Conservation (phyloP, 805 yeast genomes). For the Candida namnaoensis region DNA sequence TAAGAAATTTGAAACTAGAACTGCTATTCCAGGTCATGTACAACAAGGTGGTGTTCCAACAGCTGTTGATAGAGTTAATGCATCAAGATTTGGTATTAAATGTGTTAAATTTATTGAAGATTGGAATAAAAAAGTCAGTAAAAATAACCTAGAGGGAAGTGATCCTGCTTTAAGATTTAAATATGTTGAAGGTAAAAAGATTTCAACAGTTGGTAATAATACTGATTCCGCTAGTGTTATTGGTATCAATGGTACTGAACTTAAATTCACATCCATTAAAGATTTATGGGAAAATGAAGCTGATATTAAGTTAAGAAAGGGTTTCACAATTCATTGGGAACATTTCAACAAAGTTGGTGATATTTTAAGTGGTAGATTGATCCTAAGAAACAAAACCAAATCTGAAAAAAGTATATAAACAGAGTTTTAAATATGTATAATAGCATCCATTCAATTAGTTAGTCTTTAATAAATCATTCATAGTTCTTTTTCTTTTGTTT, state of each 20-base stretch:
- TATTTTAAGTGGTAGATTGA: conserved; percentile 63
- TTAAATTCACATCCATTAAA: conserved; percentile 48
- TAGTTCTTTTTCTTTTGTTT: too few species aligned
- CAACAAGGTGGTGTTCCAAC: conserved; percentile 80
- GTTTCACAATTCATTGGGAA: conserved; percentile 62
- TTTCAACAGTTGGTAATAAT: conserved; percentile 33
- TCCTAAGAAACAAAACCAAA: conserved; percentile 31
- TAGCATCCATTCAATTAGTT: too few species aligned
- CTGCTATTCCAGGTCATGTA: conserved; percentile 82
- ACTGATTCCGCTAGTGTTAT: conserved; percentile 42
- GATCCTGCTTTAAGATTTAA: conserved; percentile 43
- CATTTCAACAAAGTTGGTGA: conserved; percentile 50
- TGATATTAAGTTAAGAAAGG: conserved; percentile 54
- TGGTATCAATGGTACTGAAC: conserved; percentile 61
- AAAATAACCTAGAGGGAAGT: conserved; percentile 20
- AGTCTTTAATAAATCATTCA: too few species aligned
- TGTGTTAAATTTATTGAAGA: conserved; percentile 64
- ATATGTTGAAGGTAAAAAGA: conserved; percentile 38
- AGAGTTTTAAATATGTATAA: too few species aligned
- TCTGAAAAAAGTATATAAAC: neutral
- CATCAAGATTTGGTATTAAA: conserved; percentile 61
- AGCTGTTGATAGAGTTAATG: conserved; percentile 69
- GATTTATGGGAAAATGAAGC: conserved; percentile 54
- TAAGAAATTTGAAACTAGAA: conserved; percentile 65
- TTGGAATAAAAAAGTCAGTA: conserved; percentile 29